phyloP scores from a whole-genome alignment of 257 asterid species.

The Gynochthodes officinalis region DNA sequence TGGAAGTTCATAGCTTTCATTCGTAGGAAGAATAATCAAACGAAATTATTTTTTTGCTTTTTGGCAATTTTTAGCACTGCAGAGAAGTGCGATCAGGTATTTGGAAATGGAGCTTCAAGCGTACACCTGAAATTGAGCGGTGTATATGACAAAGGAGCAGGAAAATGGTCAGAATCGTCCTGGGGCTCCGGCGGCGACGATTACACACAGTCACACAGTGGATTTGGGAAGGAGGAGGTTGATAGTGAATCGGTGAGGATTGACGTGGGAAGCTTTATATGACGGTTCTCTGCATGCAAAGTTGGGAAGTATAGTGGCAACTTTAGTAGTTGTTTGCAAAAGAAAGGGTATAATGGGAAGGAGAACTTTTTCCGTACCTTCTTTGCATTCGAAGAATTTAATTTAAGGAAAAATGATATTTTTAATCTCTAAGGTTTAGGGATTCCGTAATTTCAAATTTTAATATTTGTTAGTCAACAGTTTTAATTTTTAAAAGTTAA shows the following conservation, averaged over 20 bases:
- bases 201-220: neutral
- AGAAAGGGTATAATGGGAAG: neutral
- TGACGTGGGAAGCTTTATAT: neutral
- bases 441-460: no score
- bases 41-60: neutral
- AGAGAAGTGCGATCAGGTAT: neutral
- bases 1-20: neutral
- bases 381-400: neutral
- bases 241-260: neutral
- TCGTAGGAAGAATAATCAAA: neutral
- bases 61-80: neutral
- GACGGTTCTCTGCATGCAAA: constrained; percentile 10
- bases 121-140: constrained; percentile 9
- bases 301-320: constrained; percentile 12
- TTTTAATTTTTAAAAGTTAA: no score
- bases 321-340: neutral
- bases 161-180: neutral
- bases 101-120: neutral
- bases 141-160: neutral
- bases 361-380: neutral
- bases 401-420: no score
- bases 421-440: no score
- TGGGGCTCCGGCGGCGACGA: neutral
- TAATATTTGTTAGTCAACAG: no score
- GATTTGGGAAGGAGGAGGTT: constrained; percentile 2